phyloP scores from a whole-genome alignment of 345 rosid species.

The Microthlaspi erraticum region DNA sequence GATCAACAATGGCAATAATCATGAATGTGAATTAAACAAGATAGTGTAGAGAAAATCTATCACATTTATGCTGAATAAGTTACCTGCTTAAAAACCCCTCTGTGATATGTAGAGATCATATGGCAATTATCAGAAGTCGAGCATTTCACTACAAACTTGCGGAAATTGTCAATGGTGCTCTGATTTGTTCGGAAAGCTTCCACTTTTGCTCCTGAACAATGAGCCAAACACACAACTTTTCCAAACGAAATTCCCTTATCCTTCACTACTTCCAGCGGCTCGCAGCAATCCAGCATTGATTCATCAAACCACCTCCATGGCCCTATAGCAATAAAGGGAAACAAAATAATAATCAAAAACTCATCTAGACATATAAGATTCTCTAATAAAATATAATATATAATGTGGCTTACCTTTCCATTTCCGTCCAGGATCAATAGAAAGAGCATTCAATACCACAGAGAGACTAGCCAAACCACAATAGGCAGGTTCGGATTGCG shows the following conservation, averaged over 20 bases:
- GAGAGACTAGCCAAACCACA: slow-evolving; percentile 91
- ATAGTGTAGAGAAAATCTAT: not conserved
- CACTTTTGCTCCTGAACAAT: slow-evolving; percentile 91
- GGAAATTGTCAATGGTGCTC: slow-evolving; percentile 77
- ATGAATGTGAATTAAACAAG: not conserved
- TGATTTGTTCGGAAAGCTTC: slow-evolving; percentile 86
- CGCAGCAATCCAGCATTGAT: slow-evolving; percentile 93
- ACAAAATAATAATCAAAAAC: not conserved
- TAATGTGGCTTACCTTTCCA: slow-evolving; percentile 65
- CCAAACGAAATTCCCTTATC: slow-evolving; percentile 89
- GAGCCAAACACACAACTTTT: slow-evolving; percentile 85
- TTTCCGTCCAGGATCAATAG: slow-evolving; percentile 84
- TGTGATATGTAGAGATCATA: slow-evolving; percentile 82
- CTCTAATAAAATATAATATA: not conserved
- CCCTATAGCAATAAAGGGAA: slow-evolving; percentile 49
- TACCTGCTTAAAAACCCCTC: slow-evolving; percentile 77
- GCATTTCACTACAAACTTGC: slow-evolving; percentile 63
- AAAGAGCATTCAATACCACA: slow-evolving; percentile 88
- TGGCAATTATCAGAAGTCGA: slow-evolving; percentile 74
- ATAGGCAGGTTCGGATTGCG: slow-evolving; percentile 91
- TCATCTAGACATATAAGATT: not conserved
- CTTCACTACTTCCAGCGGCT: slow-evolving; percentile 87
- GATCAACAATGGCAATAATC: slow-evolving; percentile 12
- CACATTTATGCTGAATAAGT: not conserved
- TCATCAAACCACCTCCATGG: slow-evolving; percentile 99